phyloP scores from a whole-genome alignment of 225 moss, liverwort and hornwort genomes.

The Marchantia paleacea region DNA sequence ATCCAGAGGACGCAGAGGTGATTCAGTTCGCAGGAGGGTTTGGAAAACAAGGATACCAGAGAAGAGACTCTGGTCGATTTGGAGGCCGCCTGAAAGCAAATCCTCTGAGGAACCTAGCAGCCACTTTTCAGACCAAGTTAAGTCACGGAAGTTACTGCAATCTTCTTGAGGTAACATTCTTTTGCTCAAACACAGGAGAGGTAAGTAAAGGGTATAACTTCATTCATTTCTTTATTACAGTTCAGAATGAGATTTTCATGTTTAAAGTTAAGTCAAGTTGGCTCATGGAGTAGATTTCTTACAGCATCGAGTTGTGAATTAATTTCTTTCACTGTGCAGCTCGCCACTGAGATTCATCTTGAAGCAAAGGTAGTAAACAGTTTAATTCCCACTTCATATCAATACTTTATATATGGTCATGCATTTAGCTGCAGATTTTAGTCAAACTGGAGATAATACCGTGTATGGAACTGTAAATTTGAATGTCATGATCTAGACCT shows the following conservation, averaged over 20 bases:
- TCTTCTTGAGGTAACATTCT: constrained; percentile 16
- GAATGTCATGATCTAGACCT: not conserved
- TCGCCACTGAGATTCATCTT: constrained; percentile 36
- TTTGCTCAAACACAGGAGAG: not conserved
- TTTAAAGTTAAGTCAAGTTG: too few species aligned
- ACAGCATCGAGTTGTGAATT: not conserved
- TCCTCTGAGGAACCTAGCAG: constrained; percentile 31
- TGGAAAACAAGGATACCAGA: not conserved
- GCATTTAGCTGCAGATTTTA: too few species aligned
- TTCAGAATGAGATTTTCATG: too few species aligned
- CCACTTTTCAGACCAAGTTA: constrained; percentile 22
- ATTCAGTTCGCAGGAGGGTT: too few species aligned
- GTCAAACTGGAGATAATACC: too few species aligned
- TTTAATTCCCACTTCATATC: not conserved
- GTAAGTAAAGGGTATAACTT: too few species aligned
- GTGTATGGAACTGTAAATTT: too few species aligned
- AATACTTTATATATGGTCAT: too few species aligned
- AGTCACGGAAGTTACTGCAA: constrained; percentile 13
- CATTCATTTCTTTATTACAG: too few species aligned
- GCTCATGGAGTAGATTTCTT: not conserved
- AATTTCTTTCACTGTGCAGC: not conserved
- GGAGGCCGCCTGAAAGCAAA: constrained; percentile 40
- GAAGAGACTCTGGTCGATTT: constrained; percentile 22
- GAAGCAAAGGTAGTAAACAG: constrained; percentile 32
- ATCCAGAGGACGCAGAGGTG: too few species aligned